These are phyloP conservation scores for Penicillium canescens DNA, from an alignment of 495 filamentous ascomycete species.

Conservation along the genomic window DNA sequence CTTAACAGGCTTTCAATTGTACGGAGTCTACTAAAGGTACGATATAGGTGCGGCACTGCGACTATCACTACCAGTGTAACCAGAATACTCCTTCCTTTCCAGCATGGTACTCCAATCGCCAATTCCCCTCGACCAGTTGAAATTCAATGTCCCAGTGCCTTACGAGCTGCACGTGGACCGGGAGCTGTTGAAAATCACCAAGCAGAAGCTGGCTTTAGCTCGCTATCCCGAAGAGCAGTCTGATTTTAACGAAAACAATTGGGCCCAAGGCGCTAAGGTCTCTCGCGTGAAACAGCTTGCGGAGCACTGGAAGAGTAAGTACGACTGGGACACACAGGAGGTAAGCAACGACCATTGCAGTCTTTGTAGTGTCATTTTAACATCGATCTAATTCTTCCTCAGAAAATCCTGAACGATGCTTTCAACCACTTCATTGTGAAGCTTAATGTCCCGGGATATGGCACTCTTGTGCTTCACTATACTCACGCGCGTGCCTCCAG, in stretches of 20 bases:
- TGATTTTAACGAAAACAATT: conserved; percentile 27
- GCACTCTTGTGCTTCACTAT: conserved; percentile 13
- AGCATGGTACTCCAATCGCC: neutral
- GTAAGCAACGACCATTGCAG: no score
- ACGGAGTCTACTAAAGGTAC: no score
- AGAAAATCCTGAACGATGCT: conserved; percentile 4
- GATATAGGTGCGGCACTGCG: no score
- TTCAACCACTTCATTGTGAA: conserved; percentile 13
- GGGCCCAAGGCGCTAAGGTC: conserved; percentile 49
- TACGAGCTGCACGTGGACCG: conserved; percentile 19
- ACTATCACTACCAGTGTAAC: no score
- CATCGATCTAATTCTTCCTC: no score
- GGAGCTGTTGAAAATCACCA: conserved; percentile 15
- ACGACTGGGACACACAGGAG: conserved; percentile 34
- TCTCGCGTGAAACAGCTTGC: conserved; percentile 51
- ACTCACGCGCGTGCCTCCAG: conserved; percentile 25
- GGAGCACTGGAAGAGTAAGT: conserved; percentile 48
- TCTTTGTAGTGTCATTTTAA: no score
- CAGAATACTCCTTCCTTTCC: neutral
- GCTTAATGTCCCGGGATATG: conserved; percentile 12
- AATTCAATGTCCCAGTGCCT: conserved; percentile 16
- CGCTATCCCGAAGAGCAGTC: conserved; percentile 19
- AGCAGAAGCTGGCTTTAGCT: conserved; percentile 18
- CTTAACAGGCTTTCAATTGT: no score
- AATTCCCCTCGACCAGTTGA: neutral